Evolutionary conservation across 225 moss, liverwort and hornwort genomes (phyloP).

Genomic region (Asterella californica): DNA sequence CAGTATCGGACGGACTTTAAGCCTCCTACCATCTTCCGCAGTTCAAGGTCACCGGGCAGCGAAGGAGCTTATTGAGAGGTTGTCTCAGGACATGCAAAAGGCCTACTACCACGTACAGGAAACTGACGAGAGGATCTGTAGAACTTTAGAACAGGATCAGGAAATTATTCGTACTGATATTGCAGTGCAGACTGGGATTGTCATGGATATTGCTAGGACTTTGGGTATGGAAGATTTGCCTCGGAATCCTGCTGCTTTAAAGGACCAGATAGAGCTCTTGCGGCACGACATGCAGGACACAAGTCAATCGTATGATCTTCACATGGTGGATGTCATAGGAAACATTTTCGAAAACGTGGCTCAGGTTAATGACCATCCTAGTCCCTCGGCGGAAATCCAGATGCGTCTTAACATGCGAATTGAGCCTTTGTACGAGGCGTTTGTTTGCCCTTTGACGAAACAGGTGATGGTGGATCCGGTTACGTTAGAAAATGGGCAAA

Average conservation of each 20-base stretch:
- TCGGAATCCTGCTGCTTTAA: constrained; percentile 68
- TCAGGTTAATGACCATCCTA: constrained; percentile 52
- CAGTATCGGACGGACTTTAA: constrained; percentile 63
- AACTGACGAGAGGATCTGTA: constrained; percentile 77
- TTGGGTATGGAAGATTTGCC: constrained; percentile 75
- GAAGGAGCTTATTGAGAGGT: constrained; percentile 56
- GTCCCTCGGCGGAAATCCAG: constrained; percentile 58
- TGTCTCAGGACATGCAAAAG: constrained; percentile 74
- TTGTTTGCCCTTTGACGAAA: constrained; percentile 88
- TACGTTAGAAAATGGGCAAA: constrained; percentile 71
- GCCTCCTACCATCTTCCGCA: constrained; percentile 60
- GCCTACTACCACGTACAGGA: constrained; percentile 65
- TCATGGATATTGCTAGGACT: constrained; percentile 93
- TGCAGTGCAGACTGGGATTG: constrained; percentile 80
- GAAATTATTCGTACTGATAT: constrained; percentile 62
- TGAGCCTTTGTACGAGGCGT: constrained; percentile 91
- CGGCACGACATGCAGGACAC: constrained; percentile 72
- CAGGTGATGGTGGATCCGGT: constrained; percentile 96
- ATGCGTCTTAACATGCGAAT: constrained; percentile 63
- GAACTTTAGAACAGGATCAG: constrained; percentile 75
- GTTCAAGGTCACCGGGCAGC: constrained; percentile 59
- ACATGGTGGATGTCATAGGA: constrained; percentile 76
- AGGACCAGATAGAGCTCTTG: constrained; percentile 77
- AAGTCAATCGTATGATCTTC: constrained; percentile 63
- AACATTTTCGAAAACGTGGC: constrained; percentile 66